A percentile compares a stretch with the other conserved stretches of the same genome.
phyloP scores from a whole-genome alignment of 1,284 basidiomycete genomes.

The Trichosporon asahii region DNA sequence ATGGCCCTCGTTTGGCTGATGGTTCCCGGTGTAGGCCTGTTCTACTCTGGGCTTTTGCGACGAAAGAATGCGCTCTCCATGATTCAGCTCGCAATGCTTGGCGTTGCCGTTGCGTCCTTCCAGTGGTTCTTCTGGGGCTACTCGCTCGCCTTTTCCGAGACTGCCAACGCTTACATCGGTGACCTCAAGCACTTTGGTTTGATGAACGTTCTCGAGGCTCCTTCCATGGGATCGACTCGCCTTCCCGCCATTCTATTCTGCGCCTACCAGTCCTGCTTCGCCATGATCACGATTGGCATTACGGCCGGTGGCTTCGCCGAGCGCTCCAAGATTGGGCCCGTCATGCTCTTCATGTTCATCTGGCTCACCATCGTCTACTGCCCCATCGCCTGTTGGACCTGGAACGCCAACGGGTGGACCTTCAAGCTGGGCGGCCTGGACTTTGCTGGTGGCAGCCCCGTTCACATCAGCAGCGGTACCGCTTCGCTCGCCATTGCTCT shows the following conservation, averaged over 20 bases:
- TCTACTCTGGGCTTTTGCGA: constrained; percentile 78
- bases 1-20: constrained; percentile 78
- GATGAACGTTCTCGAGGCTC: constrained; percentile 70
- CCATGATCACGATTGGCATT: constrained; percentile 60
- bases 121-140: constrained; percentile 55
- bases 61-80: constrained; percentile 90
- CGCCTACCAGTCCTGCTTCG: constrained; percentile 60
- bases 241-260: constrained; percentile 83
- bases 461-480: constrained; percentile 86
- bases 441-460: constrained; percentile 94
- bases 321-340: constrained; percentile 78
- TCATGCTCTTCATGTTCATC: constrained; percentile 81
- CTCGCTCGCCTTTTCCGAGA: constrained; percentile 54
- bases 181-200: constrained; percentile 55
- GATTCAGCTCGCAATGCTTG: constrained; percentile 80
- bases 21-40: constrained; percentile 74
- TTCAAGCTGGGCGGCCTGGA: constrained; percentile 75
- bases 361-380: constrained; percentile 94
- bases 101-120: constrained; percentile 65
- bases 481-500: constrained; percentile 87
- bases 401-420: constrained; percentile 87
- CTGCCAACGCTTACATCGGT: constrained; percentile 28
- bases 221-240: constrained; percentile 64
- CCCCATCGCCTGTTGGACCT: constrained; percentile 91
- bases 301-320: constrained; percentile 90